Evolutionary conservation across 768 basidiomycete genomes (phyloP).

Genomic region (Kwoniella dendrophila): DNA sequence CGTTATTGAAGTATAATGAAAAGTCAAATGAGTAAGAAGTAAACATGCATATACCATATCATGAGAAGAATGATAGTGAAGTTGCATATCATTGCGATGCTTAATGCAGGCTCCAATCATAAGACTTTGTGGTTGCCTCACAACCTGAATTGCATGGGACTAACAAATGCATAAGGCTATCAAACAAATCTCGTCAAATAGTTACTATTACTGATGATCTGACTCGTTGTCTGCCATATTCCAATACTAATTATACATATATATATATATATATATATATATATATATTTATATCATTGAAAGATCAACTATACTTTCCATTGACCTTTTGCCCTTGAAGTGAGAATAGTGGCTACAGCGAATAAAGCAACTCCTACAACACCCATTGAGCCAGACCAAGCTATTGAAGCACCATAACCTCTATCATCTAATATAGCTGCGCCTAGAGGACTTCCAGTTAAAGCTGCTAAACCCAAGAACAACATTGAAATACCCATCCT

Average conservation of each 20-base stretch:
- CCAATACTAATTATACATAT: no score
- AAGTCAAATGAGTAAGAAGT: background rate
- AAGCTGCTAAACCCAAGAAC: slow-evolving; percentile 29
- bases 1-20: background rate
- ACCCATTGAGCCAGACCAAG: slow-evolving; percentile 12
- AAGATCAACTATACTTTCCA: slow-evolving; percentile 11
- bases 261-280: no score
- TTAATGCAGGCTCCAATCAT: no score
- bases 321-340: slow-evolving; percentile 8
- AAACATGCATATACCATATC: slow-evolving; percentile 1
- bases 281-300: background rate
- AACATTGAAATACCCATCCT: slow-evolving; percentile 44
- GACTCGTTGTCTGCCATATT: no score
- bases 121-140: no score
- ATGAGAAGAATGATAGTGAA: no score
- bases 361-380: slow-evolving; percentile 9
- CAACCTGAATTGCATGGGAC: no score
- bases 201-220: background rate
- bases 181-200: no score
- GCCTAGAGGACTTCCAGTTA: slow-evolving; percentile 39
- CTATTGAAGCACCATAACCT: slow-evolving; percentile 24
- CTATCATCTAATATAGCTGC: slow-evolving; percentile 35
- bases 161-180: background rate
- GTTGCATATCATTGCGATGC: no score
- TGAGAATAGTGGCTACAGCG: slow-evolving; percentile 1